Percentiles rank a stretch among this genome's conserved stretches.
Evolutionary conservation across 768 basidiomycete species (phyloP).

Genomic region (Hygrophorus pudorinus): DNA sequence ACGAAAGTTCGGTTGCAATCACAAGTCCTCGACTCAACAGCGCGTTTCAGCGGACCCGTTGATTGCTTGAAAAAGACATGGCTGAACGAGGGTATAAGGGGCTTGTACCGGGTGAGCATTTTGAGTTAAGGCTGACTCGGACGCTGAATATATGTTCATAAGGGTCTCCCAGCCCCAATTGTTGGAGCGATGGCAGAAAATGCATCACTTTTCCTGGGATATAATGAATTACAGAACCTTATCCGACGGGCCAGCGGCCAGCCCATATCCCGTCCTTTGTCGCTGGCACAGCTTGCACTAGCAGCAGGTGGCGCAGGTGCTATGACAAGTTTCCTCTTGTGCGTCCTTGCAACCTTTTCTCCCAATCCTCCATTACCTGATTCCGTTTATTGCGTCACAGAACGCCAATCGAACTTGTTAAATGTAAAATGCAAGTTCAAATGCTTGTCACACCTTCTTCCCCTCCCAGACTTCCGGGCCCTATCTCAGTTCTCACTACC

Average conservation of each 20-base stretch:
- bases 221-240: constrained; percentile 64
- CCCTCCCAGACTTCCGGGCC: constrained; percentile 46
- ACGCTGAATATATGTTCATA: background rate
- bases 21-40: constrained; percentile 64
- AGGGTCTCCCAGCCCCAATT: constrained; percentile 93
- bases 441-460: constrained; percentile 39
- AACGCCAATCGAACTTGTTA: constrained; percentile 81
- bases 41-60: constrained; percentile 72
- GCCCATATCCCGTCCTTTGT: constrained; percentile 34
- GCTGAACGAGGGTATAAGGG: constrained; percentile 69
- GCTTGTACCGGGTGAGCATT: constrained; percentile 71
- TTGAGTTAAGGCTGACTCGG: background rate
- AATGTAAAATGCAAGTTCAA: constrained; percentile 92
- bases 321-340: constrained; percentile 84
- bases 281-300: constrained; percentile 59
- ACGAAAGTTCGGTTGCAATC: constrained; percentile 88
- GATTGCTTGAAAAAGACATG: constrained; percentile 86
- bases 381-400: constrained; percentile 24
- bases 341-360: constrained; percentile 19
- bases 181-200: constrained; percentile 93
- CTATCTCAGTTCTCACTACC: constrained; percentile 51
- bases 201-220: constrained; percentile 80
- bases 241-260: constrained; percentile 35
- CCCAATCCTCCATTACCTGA: background rate
- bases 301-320: constrained; percentile 86